Evolutionary conservation across 1,139 yeast species (phyloP).

Genomic region (Diutina mesorugosa): DNA sequence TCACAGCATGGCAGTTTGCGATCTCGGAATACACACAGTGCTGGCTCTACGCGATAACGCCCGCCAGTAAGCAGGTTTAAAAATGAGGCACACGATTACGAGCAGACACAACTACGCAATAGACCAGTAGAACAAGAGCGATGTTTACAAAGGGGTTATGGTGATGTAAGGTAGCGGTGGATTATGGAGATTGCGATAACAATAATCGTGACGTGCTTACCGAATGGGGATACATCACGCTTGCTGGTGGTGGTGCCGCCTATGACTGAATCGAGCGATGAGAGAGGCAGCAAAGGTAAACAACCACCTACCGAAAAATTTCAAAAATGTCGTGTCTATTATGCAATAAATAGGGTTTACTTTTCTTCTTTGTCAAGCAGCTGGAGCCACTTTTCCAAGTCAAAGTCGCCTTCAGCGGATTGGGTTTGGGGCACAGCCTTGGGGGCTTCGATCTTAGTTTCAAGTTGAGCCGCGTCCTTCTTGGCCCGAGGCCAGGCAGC

Average conservation of each 20-base stretch:
- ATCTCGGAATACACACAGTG: background rate
- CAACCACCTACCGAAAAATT: background rate
- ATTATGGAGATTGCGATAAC: background rate
- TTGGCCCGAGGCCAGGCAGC: conserved; percentile 28
- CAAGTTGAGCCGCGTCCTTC: conserved; percentile 7
- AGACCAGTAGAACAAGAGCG: too few species aligned
- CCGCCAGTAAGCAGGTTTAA: background rate
- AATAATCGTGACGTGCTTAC: background rate
- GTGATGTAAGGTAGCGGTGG: too few species aligned
- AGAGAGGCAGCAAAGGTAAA: background rate
- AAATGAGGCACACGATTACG: too few species aligned
- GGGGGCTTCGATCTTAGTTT: background rate
- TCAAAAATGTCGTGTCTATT: background rate
- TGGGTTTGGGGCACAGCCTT: background rate
- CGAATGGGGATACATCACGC: background rate
- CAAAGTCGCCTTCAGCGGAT: conserved; percentile 39
- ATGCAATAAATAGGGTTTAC: background rate
- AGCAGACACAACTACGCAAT: too few species aligned
- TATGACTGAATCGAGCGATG: background rate
- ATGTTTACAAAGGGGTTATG: too few species aligned
- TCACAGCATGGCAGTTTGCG: background rate
- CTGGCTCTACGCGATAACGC: background rate
- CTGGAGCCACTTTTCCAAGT: conserved; percentile 45
- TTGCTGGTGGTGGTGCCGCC: background rate
- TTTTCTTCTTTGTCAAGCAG: background rate